Conservation (phyloP, 352 stramenopile genomes). For the Phytopythium helicoides region DNA sequence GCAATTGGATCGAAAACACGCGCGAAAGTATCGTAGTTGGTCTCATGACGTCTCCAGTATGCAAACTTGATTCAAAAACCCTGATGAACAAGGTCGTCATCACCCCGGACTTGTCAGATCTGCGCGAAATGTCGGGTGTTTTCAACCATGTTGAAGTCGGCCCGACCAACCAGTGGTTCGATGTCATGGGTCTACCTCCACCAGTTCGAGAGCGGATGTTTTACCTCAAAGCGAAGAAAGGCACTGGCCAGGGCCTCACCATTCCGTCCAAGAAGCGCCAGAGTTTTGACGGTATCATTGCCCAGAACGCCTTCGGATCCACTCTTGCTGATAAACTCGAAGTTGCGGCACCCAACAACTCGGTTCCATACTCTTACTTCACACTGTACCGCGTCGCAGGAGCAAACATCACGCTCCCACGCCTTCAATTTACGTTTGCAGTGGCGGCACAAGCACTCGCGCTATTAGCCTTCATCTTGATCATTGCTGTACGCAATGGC, state of each 20-base stretch:
- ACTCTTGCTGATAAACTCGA: conserved; percentile 31
- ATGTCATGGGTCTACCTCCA: conserved; percentile 24
- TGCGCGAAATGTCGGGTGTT: conserved; percentile 14
- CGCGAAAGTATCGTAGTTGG: conserved; percentile 27
- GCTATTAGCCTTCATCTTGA: conserved; percentile 29
- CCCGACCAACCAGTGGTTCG: conserved; percentile 24
- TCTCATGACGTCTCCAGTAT: conserved; percentile 13
- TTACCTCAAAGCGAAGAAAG: conserved; percentile 23
- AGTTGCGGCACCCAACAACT: conserved; percentile 16
- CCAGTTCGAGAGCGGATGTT: conserved; percentile 26
- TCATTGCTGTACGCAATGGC: conserved; percentile 21
- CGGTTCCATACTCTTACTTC: conserved; percentile 22
- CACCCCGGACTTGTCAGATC: conserved; percentile 10
- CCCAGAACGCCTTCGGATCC: conserved; percentile 22
- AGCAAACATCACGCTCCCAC: conserved; percentile 17
- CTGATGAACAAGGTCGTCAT: conserved; percentile 12
- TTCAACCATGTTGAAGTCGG: conserved; percentile 12
- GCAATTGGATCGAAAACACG: conserved; percentile 30
- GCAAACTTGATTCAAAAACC: neutral
- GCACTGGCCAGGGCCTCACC: conserved; percentile 20
- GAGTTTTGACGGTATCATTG: conserved; percentile 32
- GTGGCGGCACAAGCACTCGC: conserved; percentile 29
- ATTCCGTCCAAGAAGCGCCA: conserved; percentile 27
- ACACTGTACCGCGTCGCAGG: conserved; percentile 28
- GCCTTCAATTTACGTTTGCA: conserved; percentile 35